Evolutionary conservation across 2,329 filamentous ascomycete genomes (phyloP), one percentile per base, ranked within the genome.

Genomic region (Penicillium corylophilum): DNA sequence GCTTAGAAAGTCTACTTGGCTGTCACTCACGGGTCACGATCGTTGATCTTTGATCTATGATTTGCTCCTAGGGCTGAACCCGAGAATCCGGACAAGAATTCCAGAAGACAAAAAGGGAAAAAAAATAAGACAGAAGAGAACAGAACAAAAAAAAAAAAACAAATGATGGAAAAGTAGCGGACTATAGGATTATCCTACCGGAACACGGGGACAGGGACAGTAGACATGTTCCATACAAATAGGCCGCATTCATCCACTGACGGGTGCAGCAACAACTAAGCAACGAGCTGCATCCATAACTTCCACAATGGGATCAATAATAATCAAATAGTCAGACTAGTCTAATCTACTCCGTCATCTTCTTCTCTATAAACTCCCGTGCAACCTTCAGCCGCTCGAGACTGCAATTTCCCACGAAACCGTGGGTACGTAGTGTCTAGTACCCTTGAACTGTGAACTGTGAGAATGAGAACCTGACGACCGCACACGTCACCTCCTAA

Each of bases 401-500:
- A 31, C 52, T 43, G n/a, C 42, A 50, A 50, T 50, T 41, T 41
- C 43, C 43, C 29, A 28, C 7, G 12, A 12, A 40, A 48, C 53
- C 55, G 54, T 56, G 52, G 52, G 49, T 49, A 18, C 20, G 20
- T 28, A 29, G 41, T 36, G 50, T 49, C 56, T 52, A 57, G 55
- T 53, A 53, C 46, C 42, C 36, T 53, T 36, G 24, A 26, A 28
- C 26, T 28, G 41, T 38, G 47, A 35, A 39, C 44, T 56, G 18
- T 38, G 41, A 43, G 43, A 55, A 12, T 38, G 41, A 43, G 45
- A 31, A 36, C 47, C 55, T 48, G 53, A 57, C 51, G 52, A 43
- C 48, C 49, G 45, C 55, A 58, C 57, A 61, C 59, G 59, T 61
- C 59, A 61, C 57, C 54, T 44, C 26, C 28, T 31, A 29, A 20